Evolutionary conservation across 257 asterid genomes (phyloP), one percentile per base, ranked within the genome.

Genomic region (Capsicum chinense): DNA sequence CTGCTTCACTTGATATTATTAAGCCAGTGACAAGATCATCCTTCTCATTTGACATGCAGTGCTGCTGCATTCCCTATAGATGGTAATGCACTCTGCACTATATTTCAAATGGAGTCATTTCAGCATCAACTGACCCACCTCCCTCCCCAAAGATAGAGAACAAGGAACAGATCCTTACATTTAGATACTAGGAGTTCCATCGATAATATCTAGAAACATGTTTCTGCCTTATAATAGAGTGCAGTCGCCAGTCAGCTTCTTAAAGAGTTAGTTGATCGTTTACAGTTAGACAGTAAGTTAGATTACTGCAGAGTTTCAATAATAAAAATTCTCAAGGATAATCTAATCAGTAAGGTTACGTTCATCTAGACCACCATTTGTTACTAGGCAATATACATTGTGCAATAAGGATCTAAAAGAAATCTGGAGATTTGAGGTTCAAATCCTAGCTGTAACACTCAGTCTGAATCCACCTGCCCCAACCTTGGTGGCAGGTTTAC

Each of bases 321-420:
- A 67, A 67, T 37, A 67, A 14, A 39, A 67, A 9, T 0, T 21
- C 76, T 37, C 52, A 6, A 67, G 76, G 50, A 37, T 67, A 44
- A 67, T 13, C 35, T 35, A 71, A 44, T 71, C 57, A 71, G 79
- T 44, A 17, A 44, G 54, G 79, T 21, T 9, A 44, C 5, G 4
- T 70, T 70, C 56, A 71, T 71, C 57, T 44, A 71, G 79, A 71
- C 79, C 56, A 44, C 47, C 79, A 58, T 71, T 71, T 71, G 47
- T 44, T 71, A 17, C 39, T 10, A 47, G 17, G n/a, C 80, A 71
- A 10, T n/a, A 71, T 11, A 19, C 35, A 71, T 47, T 11, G 35
- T 47, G 39, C 80, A 71, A 71, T 47, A 71, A 47, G 39, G 0
- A 26, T 71, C 80, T 73, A 48, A 47, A n/a, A 19, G 58, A 71